Conservation (phyloP, 495 filamentous ascomycete species). For the Xylaria curta region DNA sequence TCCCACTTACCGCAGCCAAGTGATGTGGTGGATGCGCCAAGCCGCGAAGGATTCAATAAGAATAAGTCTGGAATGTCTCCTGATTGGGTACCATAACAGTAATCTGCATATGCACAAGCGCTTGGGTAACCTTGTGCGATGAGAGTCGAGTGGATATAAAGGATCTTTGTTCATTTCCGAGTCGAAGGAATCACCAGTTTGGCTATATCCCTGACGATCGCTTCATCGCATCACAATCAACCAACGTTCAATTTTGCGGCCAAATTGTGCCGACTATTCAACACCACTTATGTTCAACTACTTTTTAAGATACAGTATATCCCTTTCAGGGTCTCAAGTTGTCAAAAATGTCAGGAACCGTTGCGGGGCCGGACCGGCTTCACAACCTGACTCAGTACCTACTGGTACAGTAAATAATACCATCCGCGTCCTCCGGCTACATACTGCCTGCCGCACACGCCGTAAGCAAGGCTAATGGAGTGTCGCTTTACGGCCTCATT, state of each 20-base stretch:
- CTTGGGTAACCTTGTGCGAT: neutral
- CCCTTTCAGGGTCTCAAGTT: neutral
- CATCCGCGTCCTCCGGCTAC: neutral
- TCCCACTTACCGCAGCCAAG: neutral
- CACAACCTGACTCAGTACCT: neutral
- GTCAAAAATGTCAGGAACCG: neutral
- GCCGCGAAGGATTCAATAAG: neutral
- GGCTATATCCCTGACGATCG: constrained; percentile 14
- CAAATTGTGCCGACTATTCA: too few relatives aligned
- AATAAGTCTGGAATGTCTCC: neutral
- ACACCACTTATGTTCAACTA: too few relatives aligned
- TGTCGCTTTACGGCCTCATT: neutral
- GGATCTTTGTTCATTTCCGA: constrained; percentile 19
- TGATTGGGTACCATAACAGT: constrained; percentile 20
- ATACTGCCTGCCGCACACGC: neutral
- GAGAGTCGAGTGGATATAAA: constrained; percentile 14
- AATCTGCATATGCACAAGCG: constrained; percentile 6
- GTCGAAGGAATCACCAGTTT: neutral
- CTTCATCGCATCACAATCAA: neutral
- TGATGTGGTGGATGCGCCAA: neutral
- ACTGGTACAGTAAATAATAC: neutral
- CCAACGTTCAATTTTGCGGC: neutral
- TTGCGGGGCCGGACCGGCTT: neutral
- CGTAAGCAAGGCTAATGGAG: neutral
- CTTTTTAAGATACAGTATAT: neutral